Percentiles rank a stretch among this genome's conserved stretches.
Evolutionary conservation across 1,139 yeast genomes (phyloP).

Genomic region (Ogataea hybrid): DNA sequence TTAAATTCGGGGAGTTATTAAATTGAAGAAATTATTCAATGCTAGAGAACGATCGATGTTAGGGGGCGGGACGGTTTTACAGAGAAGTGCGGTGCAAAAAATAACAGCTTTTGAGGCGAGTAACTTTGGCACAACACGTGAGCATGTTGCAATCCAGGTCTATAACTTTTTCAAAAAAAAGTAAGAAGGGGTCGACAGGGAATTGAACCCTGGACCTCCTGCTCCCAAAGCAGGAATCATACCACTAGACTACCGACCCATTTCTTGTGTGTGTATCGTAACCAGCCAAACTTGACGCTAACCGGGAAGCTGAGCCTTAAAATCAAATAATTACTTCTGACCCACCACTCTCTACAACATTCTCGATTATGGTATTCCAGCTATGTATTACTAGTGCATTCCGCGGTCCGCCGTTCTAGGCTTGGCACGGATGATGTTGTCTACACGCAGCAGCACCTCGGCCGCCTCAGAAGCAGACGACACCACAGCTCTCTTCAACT

Average conservation of each 20-base stretch:
- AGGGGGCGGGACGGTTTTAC: too few relatives aligned
- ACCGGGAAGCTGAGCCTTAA: not conserved
- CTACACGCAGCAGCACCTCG: slow-evolving; percentile 90
- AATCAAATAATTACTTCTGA: not conserved
- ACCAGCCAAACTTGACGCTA: not conserved
- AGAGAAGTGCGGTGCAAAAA: too few relatives aligned
- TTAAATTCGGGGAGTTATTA: not conserved
- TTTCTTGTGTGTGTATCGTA: not conserved
- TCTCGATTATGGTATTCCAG: slow-evolving; percentile 1
- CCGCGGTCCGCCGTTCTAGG: slow-evolving; percentile 96
- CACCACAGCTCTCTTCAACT: slow-evolving; percentile 92
- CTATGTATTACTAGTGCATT: slow-evolving; percentile 17
- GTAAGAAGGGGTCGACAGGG: slow-evolving; percentile 31
- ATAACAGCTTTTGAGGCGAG: not conserved
- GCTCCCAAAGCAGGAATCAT: slow-evolving; percentile 34
- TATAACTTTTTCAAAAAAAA: not conserved
- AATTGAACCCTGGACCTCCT: slow-evolving; percentile 36
- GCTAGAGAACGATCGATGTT: too few relatives aligned
- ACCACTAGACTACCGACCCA: slow-evolving; percentile 32
- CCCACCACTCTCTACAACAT: too few relatives aligned
- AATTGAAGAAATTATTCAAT: not conserved
- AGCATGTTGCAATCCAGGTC: not conserved
- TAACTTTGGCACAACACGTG: not conserved
- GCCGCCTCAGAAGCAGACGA: slow-evolving; percentile 97
- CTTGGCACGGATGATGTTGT: slow-evolving; percentile 92